Evolutionary conservation across 2,329 filamentous ascomycete genomes (phyloP).

Genomic region (Scedosporium boydii): DNA sequence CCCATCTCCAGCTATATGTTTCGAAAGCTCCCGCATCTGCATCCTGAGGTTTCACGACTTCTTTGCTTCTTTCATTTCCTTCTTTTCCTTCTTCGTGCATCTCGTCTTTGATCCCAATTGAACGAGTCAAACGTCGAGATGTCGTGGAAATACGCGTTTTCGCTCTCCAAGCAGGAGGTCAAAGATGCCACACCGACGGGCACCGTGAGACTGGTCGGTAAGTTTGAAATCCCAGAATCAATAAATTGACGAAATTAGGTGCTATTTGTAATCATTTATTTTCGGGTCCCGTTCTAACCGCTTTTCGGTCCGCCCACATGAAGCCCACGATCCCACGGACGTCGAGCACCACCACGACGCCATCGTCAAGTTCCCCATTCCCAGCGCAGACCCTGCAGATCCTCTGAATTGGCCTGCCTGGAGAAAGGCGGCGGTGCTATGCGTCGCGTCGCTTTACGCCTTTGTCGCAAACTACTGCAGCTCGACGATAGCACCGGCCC

Average conservation of each 20-base stretch:
- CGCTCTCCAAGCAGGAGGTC: constrained; percentile 13
- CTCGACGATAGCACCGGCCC: constrained; percentile 20
- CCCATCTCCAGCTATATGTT: too few relatives aligned
- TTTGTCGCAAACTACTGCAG: constrained; percentile 24
- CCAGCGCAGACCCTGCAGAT: constrained; percentile 21
- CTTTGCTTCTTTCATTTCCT: too few relatives aligned
- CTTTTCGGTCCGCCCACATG: neutral
- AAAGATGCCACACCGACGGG: constrained; percentile 11
- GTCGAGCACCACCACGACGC: neutral
- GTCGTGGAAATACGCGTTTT: constrained; percentile 14
- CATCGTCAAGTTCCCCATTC: constrained; percentile 13
- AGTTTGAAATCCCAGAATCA: constrained; percentile 4
- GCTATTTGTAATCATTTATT: neutral
- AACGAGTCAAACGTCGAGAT: too few relatives aligned
- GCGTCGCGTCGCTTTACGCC: constrained; percentile 19
- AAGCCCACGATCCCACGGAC: neutral
- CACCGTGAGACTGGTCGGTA: constrained; percentile 13
- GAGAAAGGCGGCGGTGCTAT: constrained; percentile 20
- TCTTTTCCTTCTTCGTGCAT: too few relatives aligned
- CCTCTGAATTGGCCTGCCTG: constrained; percentile 24
- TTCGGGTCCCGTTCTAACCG: neutral
- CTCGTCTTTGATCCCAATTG: too few relatives aligned
- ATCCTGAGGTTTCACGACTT: too few relatives aligned
- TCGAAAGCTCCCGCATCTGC: too few relatives aligned
- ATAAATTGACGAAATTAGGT: neutral